A percentile compares a stretch with the other conserved stretches of the same genome.
These are phyloP conservation scores for Verbascum thapsus DNA, from an alignment of 257 asterid genomes.

Conservation along the genomic window DNA sequence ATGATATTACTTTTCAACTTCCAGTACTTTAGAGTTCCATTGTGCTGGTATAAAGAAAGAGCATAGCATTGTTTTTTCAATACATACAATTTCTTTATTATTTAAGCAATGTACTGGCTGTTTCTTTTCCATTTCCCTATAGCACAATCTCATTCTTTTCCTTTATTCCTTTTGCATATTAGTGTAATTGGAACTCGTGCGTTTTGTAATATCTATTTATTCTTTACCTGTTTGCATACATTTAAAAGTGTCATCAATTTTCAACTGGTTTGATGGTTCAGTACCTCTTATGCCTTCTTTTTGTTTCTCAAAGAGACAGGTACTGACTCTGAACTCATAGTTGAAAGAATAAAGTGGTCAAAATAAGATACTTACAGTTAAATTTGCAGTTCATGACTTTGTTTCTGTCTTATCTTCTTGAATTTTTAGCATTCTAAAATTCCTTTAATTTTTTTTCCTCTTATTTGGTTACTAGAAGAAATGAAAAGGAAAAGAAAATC, in stretches of 20 bases:
- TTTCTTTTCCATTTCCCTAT: slow-evolving; percentile 3
- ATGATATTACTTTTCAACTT: slow-evolving; percentile 7
- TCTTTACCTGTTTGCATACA: slow-evolving; percentile 26
- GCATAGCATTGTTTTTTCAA: too few relatives aligned
- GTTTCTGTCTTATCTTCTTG: slow-evolving; percentile 7
- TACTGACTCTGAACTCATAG: slow-evolving; percentile 36
- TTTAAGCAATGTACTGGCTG: slow-evolving; percentile 20
- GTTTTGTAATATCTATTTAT: slow-evolving; percentile 3
- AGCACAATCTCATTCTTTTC: not conserved
- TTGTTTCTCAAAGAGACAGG: slow-evolving; percentile 43
- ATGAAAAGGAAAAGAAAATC: too few relatives aligned
- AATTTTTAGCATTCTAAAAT: not conserved
- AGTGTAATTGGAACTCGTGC: not conserved
- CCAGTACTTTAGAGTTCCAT: slow-evolving; percentile 14
- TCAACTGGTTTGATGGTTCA: slow-evolving; percentile 24
- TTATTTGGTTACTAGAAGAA: too few relatives aligned
- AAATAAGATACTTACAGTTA: slow-evolving; percentile 10
- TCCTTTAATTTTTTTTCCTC: not conserved
- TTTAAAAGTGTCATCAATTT: not conserved
- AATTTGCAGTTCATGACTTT: not conserved
- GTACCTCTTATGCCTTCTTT: slow-evolving; percentile 33
- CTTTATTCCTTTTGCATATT: not conserved
- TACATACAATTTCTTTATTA: slow-evolving; percentile 9
- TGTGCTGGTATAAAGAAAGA: not conserved
- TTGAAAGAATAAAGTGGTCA: slow-evolving; percentile 16